These are phyloP conservation scores for Butyriboletus regius DNA, from an alignment of 1,284 basidiomycete genomes.

Conservation along the genomic window DNA sequence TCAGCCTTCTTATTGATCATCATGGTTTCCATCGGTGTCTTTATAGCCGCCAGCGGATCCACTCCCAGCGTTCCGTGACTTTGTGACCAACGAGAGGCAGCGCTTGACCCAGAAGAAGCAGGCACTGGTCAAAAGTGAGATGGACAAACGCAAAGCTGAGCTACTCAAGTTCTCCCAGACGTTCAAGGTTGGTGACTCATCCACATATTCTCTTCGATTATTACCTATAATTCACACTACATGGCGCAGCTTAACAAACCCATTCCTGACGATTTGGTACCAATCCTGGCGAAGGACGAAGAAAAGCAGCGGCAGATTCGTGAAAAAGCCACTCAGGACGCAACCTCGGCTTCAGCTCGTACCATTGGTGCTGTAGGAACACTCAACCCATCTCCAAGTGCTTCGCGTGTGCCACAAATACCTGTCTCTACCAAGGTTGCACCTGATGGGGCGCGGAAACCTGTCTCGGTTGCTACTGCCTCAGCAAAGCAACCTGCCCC, in stretches of 20 bases:
- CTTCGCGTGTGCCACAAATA: conserved; percentile 30
- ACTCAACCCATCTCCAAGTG: conserved; percentile 34
- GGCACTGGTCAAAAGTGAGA: conserved; percentile 83
- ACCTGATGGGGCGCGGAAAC: conserved; percentile 28
- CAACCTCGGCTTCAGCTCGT: conserved; percentile 55
- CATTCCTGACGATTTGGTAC: conserved; percentile 88
- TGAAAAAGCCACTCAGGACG: conserved; percentile 68
- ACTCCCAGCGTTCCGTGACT: conserved; percentile 76
- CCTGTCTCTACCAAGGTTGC: conserved; percentile 23
- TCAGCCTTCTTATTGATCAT: conserved; percentile 8
- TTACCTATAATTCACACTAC: background rate
- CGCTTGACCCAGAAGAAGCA: conserved; percentile 84
- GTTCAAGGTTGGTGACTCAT: conserved; percentile 68
- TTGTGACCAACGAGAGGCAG: conserved; percentile 83
- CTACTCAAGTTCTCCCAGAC: conserved; percentile 84
- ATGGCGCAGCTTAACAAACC: conserved; percentile 74
- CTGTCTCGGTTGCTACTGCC: conserved; percentile 29
- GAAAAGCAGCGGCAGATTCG: conserved; percentile 77
- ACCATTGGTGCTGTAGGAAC: conserved; percentile 48
- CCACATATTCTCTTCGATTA: background rate
- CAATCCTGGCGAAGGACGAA: conserved; percentile 84
- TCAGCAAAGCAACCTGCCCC: conserved; percentile 33
- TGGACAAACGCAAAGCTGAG: conserved; percentile 87
- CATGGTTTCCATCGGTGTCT: background rate
- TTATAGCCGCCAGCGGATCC: conserved; percentile 59